Conservation (phyloP, 2,329 filamentous ascomycete species). For the Stagonosporopsis chrysanthemi region DNA sequence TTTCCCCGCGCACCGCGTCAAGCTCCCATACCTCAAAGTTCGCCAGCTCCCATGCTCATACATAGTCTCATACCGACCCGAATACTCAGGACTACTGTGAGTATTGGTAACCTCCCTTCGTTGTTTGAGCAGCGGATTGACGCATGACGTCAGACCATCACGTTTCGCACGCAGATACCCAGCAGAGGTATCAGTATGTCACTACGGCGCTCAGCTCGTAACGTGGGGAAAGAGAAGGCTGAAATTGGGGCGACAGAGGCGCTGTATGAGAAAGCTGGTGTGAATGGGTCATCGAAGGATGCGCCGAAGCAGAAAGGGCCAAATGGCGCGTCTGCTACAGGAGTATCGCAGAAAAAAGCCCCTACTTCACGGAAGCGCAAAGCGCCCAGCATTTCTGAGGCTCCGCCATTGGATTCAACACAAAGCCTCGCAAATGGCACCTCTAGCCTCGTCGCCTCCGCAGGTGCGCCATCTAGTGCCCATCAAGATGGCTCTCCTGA, state of each 20-base stretch:
- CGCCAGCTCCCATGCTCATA: constrained; percentile 15
- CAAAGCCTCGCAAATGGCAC: not conserved
- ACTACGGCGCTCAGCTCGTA: constrained; percentile 60
- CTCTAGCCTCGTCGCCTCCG: too few relatives aligned
- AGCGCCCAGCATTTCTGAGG: not conserved
- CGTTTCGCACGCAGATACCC: constrained; percentile 8
- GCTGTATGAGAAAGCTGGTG: not conserved
- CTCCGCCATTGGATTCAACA: constrained; percentile 4
- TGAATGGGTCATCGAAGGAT: constrained; percentile 6
- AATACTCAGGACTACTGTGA: constrained; percentile 10
- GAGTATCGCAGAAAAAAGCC: constrained; percentile 15
- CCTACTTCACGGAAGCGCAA: constrained; percentile 32
- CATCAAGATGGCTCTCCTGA: not conserved
- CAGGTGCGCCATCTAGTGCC: too few relatives aligned
- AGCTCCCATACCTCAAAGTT: constrained; percentile 16
- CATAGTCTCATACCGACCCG: not conserved
- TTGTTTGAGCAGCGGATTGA: not conserved
- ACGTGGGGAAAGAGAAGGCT: constrained; percentile 42
- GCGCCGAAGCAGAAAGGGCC: not conserved
- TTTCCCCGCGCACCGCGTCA: constrained; percentile 26
- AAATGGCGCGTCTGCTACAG: not conserved
- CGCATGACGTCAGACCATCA: constrained; percentile 32
- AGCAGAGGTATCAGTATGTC: constrained; percentile 53
- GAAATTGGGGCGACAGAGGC: not conserved
- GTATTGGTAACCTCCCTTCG: constrained; percentile 55